Conservation (phyloP, 2,329 filamentous ascomycete genomes). For the Talaromyces islandicus region DNA sequence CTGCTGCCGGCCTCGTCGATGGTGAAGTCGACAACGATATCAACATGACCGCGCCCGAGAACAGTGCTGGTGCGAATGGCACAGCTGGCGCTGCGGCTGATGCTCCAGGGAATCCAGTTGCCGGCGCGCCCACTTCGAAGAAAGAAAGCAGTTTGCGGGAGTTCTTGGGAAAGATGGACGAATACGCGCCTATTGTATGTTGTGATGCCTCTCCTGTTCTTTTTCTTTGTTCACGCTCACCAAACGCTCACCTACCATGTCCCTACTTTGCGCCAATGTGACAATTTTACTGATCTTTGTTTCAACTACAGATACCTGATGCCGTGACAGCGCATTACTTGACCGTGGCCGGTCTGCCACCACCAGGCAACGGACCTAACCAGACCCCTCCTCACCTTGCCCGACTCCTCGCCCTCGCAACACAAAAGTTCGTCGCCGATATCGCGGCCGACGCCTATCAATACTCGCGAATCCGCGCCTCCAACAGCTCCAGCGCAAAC, state of each 20-base stretch:
- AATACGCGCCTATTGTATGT: constrained; percentile 91
- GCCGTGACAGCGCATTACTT: constrained; percentile 98
- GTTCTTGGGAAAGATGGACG: constrained; percentile 94
- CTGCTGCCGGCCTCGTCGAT: constrained; percentile 23
- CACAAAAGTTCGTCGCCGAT: constrained; percentile 97
- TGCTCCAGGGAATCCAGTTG: constrained; percentile 16
- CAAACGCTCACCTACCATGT: neutral
- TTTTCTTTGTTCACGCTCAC: neutral
- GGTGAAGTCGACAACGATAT: constrained; percentile 32
- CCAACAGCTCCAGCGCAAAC: constrained; percentile 76
- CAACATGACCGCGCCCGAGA: constrained; percentile 26
- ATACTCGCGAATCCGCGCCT: constrained; percentile 92
- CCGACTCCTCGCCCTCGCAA: constrained; percentile 90
- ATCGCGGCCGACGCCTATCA: constrained; percentile 97
- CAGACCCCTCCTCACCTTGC: constrained; percentile 73
- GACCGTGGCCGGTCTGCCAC: constrained; percentile 88
- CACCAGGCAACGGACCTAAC: constrained; percentile 76
- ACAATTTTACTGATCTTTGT: neutral
- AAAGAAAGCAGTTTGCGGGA: constrained; percentile 91
- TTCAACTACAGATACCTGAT: constrained; percentile 72
- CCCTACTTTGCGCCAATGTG: neutral
- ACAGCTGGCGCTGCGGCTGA: neutral
- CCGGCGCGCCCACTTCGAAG: constrained; percentile 57
- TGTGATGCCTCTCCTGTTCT: neutral
- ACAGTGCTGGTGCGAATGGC: constrained; percentile 14